Base-by-base conservation (phyloP, 176 grass and related monocot species). In the Echinochloa phyllopogon region DNA sequence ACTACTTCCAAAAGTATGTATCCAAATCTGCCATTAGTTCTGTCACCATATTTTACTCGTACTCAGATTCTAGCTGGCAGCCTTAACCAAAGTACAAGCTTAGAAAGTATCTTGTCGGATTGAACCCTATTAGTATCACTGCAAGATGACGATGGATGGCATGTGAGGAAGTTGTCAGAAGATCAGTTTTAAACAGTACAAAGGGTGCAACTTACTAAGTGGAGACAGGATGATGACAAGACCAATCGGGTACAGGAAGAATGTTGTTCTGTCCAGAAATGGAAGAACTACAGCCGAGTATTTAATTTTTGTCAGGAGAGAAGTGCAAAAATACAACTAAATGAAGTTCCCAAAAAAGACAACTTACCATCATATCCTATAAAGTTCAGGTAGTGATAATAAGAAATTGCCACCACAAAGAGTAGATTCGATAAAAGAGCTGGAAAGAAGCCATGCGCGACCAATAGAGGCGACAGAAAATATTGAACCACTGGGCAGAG, bases 371-470 rank as follows among this genome's bases (percentile, higher is more conserved):
- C 96, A 82, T 98, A 98, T 84, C 96, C 96, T 38, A 98, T 77
- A 81, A 98, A 96, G 84, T 98, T 98, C 75, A 95, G 85, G 79
- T 98, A 98, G 87, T 95, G 93, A 69, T 98, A 98, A 85, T 98
- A 98, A 52, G 91, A 89, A 85, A 98, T 92, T 48, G 96, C 91
- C 83, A 89, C 81, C 93, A 95, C 81, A 58, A 98, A 96, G 48
- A 98, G 78, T 44, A 98, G 65, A 82, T 98, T 98, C 21, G 96
- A 98, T 64, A 92, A 83, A 66, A 98, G 81, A 73, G 87, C 83
- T 40, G 96, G 91, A 79, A 96, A 90, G 91, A 98, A 96, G 68
- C 96, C 96, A 51, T 98, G 93, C 8, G 91, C 86, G 2, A 98
- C 88, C 91, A 98, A 88, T 63, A 98, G 84, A 78, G 96, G 96